These are phyloP conservation scores for Schwanniomyces yamadae DNA, from an alignment of 805 yeast genomes.

Conservation along the genomic window DNA sequence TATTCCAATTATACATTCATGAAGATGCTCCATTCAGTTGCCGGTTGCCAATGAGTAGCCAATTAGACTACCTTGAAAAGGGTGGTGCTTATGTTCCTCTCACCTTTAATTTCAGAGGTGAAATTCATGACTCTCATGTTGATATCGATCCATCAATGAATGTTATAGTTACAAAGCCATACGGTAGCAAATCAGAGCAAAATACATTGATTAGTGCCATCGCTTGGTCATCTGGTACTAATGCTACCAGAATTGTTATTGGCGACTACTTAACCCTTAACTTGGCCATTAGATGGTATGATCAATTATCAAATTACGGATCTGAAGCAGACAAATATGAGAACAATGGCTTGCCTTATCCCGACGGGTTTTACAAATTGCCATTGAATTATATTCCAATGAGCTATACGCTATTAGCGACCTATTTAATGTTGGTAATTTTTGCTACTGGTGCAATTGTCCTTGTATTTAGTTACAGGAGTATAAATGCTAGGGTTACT, in stretches of 20 bases:
- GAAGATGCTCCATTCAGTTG: conserved; percentile 78
- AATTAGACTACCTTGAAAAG: conserved; percentile 39
- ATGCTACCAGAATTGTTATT: conserved; percentile 60
- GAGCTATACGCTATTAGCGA: conserved; percentile 19
- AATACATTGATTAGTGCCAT: conserved; percentile 51
- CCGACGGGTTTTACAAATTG: conserved; percentile 41
- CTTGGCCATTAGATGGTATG: conserved; percentile 60
- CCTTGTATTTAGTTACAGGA: conserved; percentile 23
- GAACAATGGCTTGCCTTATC: conserved; percentile 29
- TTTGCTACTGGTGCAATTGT: conserved; percentile 23
- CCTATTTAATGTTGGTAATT: conserved; percentile 19
- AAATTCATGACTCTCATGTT: conserved; percentile 63
- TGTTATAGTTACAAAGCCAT: conserved; percentile 45
- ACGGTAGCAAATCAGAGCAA: conserved; percentile 23
- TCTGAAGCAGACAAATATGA: conserved; percentile 11
- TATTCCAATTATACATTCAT: conserved; percentile 73
- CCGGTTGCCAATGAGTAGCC: conserved; percentile 52
- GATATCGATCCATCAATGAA: conserved; percentile 63
- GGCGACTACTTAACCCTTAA: conserved; percentile 60
- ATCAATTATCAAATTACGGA: conserved; percentile 21
- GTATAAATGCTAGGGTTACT: conserved; percentile 17
- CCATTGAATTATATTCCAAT: conserved; percentile 32
- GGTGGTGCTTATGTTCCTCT: conserved; percentile 56
- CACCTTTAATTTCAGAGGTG: conserved; percentile 64
- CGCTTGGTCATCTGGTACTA: conserved; percentile 61